Conservation (phyloP, 306 rosid genomes). For the Cucumis cinereus region DNA sequence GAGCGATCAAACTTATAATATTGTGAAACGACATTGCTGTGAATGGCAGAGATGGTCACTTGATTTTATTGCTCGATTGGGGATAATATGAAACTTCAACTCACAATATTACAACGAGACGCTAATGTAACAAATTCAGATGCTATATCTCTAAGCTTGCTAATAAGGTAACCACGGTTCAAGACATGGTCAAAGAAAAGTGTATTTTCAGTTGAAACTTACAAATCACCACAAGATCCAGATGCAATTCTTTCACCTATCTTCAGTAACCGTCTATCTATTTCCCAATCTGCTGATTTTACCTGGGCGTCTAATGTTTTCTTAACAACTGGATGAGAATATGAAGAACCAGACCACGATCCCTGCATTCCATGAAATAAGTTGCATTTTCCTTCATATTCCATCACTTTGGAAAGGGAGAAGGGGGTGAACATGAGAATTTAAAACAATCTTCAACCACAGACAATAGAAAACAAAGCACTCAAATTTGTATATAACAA, state of each 20-base stretch:
- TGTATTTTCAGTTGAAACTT: constrained; percentile 23
- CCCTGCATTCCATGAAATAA: constrained; percentile 45
- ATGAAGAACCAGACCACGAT: constrained; percentile 79
- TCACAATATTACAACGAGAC: constrained; percentile 78
- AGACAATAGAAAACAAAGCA: neutral
- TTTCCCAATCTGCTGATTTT: constrained; percentile 79
- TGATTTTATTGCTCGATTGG: neutral
- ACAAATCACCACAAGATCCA: constrained; percentile 98
- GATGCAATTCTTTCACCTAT: constrained; percentile 87
- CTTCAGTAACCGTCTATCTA: constrained; percentile 77
- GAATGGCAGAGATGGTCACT: neutral
- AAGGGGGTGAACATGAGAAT: neutral
- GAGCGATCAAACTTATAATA: neutral
- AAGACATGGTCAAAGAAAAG: neutral
- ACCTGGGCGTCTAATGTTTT: constrained; percentile 37
- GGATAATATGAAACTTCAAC: constrained; percentile 15
- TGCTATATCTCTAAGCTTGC: constrained; percentile 35
- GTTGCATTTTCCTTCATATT: constrained; percentile 1
- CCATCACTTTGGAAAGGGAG: neutral
- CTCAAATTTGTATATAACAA: neutral
- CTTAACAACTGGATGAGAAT: constrained; percentile 46
- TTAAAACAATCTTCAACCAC: neutral
- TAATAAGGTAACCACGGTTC: neutral
- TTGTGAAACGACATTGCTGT: neutral
- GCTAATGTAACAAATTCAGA: constrained; percentile 69